Evolutionary conservation across 2,329 filamentous ascomycete genomes (phyloP).

Genomic region (Epicoccum sorghinum): DNA sequence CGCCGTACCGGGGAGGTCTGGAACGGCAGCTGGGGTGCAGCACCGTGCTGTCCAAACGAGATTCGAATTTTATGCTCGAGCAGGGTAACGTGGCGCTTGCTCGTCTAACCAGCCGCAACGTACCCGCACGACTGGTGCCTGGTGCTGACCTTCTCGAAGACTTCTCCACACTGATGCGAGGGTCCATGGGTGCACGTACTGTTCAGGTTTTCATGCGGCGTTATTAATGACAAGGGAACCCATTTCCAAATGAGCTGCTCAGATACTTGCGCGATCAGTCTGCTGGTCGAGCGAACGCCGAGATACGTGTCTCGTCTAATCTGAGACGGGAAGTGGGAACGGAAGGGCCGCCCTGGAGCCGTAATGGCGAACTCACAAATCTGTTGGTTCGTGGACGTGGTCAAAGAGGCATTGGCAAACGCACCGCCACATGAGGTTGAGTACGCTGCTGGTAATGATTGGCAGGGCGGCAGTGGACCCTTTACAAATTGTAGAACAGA

Average conservation of each 20-base stretch:
- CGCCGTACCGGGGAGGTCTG: conserved; percentile 26
- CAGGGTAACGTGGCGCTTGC: conserved; percentile 28
- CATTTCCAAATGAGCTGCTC: conserved; percentile 26
- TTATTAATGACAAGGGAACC: conserved; percentile 31
- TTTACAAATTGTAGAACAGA: conserved; percentile 3
- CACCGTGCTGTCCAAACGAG: conserved; percentile 33
- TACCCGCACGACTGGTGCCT: conserved; percentile 39
- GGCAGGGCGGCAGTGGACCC: conserved; percentile 13
- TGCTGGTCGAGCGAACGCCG: conserved; percentile 19
- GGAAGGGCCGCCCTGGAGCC: conserved; percentile 42
- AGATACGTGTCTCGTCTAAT: conserved; percentile 34
- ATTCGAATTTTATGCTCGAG: conserved; percentile 41
- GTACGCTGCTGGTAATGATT: conserved; percentile 3
- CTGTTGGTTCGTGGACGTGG: conserved; percentile 20
- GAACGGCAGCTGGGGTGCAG: conserved; percentile 29
- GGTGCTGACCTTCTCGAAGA: conserved; percentile 36
- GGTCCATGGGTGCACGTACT: conserved; percentile 24
- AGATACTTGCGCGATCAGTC: conserved; percentile 20
- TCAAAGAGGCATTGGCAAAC: conserved; percentile 21
- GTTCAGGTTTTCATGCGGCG: conserved; percentile 29
- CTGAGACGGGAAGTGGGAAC: conserved; percentile 43
- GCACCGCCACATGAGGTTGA: conserved; percentile 30
- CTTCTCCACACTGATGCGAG: conserved; percentile 42
- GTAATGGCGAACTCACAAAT: conserved; percentile 28
- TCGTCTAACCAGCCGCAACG: conserved; percentile 38